Conservation (phyloP, 768 basidiomycete species). For the Naganishia randhawae region DNA sequence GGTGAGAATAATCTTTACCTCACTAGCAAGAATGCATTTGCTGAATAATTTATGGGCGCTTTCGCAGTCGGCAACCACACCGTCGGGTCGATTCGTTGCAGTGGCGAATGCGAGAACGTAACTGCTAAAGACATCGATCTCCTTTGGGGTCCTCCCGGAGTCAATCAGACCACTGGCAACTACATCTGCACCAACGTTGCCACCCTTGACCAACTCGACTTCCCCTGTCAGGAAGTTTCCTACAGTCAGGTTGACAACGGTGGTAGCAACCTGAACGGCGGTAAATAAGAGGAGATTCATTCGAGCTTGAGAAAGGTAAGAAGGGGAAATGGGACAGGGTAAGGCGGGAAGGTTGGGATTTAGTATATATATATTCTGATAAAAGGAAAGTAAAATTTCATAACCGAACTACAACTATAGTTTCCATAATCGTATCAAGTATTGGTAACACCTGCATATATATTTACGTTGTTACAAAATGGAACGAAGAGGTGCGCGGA, state of each 20-base stretch:
- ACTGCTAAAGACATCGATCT: constrained; percentile 50
- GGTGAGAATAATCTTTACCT: not conserved
- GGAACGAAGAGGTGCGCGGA: too few species aligned
- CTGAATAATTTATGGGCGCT: not conserved
- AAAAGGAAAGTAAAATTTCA: not conserved
- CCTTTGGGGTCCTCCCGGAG: constrained; percentile 21
- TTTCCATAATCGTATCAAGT: not conserved
- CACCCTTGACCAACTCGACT: constrained; percentile 13
- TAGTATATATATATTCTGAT: too few species aligned
- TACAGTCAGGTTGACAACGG: constrained; percentile 22
- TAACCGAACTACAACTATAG: not conserved
- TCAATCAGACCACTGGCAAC: constrained; percentile 54
- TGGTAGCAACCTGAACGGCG: constrained; percentile 16
- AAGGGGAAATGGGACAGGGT: not conserved
- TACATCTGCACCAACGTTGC: constrained; percentile 53
- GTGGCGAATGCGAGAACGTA: constrained; percentile 52
- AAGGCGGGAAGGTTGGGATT: not conserved
- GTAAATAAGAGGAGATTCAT: not conserved
- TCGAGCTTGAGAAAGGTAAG: not conserved
- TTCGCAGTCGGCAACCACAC: constrained; percentile 47
- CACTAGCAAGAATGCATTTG: too few species aligned
- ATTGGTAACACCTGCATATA: not conserved
- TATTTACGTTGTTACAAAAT: too few species aligned
- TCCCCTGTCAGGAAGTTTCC: constrained; percentile 25
- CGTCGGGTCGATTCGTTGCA: constrained; percentile 61